Evolutionary conservation across 2,329 filamentous ascomycete genomes (phyloP), one percentile per base, ranked within the genome.

Genomic region (Phaeophleospora eucalypticola): DNA sequence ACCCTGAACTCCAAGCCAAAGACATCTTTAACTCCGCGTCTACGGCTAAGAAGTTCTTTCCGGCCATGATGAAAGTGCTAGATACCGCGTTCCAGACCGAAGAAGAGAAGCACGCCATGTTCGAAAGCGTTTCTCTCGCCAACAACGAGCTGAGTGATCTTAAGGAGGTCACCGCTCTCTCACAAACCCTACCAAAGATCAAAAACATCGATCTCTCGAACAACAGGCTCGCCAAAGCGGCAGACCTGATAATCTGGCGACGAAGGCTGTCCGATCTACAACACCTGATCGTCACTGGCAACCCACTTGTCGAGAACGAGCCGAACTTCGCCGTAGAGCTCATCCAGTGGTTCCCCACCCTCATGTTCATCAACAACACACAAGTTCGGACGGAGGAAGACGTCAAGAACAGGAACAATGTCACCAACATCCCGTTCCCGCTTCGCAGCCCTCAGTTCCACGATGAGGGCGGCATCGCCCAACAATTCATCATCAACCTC

Each of bases 201-300:
- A 84, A 88, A 64, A 90, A 95, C 56, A 80, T 98, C 10, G 91
- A 96, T 57, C 78, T 97, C 19, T 93, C 88, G 45, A 81, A 84
- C 63, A 97, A 97, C 69, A 80, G 83, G 34, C 81, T 98, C 58
- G 74, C 77, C 48, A 81, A 79, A 42, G 68, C 89, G 41, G 79
- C 82, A 46, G 78, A 80, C 8, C 68, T 98, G 38, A 78, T 82
- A 43, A 78, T 75, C 24, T 96, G 89, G 89, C 84, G 84, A 50
- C 80, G 82, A 62, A 88, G 86, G 45, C 90, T 97, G 61, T 81
- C 77, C 43, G 74, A 82, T 46, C 77, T 97, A 9, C 83, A 95
- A 62, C 90, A 90, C 43, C 77, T 98, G 2, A 82, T 94, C 51
- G 72, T 95, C 52, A 77, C 78, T 8, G 83, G 81, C 42, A 95